Percentiles rank a stretch among this genome's conserved stretches.
Conservation (phyloP, 78 protist genomes). For the Creolimax fragrantissima region DNA sequence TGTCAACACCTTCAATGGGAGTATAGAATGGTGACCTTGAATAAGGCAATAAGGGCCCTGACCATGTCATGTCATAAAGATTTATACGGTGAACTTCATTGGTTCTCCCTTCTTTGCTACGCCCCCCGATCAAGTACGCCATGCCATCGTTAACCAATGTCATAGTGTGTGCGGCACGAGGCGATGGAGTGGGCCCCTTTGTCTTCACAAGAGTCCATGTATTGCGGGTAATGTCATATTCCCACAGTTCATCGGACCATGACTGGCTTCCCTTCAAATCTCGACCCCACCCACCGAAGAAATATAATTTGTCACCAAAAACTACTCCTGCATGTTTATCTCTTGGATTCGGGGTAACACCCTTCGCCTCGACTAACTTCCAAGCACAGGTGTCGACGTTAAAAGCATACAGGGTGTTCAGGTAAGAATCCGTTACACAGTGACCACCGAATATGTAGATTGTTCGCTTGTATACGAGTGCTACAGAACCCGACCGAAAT, state of each 20-base stretch:
- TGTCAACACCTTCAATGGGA: no score
- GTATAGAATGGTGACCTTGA: neutral
- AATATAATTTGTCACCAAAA: neutral
- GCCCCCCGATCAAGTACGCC: neutral
- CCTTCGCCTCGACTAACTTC: neutral
- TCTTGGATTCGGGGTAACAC: neutral
- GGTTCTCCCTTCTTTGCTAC: neutral
- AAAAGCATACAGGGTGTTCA: neutral
- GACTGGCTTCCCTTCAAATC: neutral
- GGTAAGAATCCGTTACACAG: neutral
- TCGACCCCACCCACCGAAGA: neutral
- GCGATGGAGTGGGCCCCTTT: neutral
- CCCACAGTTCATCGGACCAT: neutral
- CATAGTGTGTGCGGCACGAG: neutral
- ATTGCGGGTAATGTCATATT: neutral
- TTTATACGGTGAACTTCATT: neutral
- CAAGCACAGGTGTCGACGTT: neutral
- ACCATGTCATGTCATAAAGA: neutral
- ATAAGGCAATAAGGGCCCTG: neutral
- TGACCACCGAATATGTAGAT: neutral
- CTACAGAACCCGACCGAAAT: neutral
- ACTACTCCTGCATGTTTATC: neutral
- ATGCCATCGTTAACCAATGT: neutral
- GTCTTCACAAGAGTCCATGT: neutral
- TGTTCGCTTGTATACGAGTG: neutral